These are phyloP conservation scores for Orbilia blumenaviensis DNA, from an alignment of 2,329 filamentous ascomycete species.

Conservation along the genomic window DNA sequence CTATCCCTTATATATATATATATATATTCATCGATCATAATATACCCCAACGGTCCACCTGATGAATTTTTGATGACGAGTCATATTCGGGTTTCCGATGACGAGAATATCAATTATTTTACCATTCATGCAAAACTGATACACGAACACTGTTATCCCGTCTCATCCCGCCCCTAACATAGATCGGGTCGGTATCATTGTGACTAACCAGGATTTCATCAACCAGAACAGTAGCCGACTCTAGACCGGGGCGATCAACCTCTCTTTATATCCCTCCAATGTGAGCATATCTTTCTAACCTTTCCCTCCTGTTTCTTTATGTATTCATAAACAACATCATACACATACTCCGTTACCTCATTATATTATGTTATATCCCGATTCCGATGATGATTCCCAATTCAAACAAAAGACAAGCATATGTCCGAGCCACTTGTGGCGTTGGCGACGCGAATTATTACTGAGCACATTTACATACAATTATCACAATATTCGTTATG, in stretches of 20 bases:
- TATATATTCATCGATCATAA: background rate
- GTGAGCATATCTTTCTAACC: too few relatives aligned
- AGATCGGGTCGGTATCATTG: background rate
- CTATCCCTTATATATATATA: too few relatives aligned
- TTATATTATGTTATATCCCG: too few relatives aligned
- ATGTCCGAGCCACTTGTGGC: constrained; percentile 57
- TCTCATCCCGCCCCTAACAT: background rate
- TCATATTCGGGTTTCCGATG: constrained; percentile 79
- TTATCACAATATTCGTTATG: background rate
- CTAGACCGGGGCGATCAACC: too few relatives aligned
- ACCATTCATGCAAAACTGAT: constrained; percentile 77
- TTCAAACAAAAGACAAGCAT: constrained; percentile 59
- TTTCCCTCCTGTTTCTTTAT: too few relatives aligned
- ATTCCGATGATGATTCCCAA: constrained; percentile 45
- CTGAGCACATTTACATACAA: constrained; percentile 50
- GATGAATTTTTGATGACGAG: constrained; percentile 76
- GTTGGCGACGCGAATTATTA: constrained; percentile 54
- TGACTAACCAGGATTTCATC: background rate
- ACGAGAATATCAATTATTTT: constrained; percentile 71
- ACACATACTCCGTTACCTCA: too few relatives aligned
- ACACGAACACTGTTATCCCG: constrained; percentile 56
- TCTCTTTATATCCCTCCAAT: too few relatives aligned
- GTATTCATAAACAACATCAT: too few relatives aligned
- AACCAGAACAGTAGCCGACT: background rate
- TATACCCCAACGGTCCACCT: constrained; percentile 15